Evolutionary conservation across 2,329 filamentous ascomycete species (phyloP), one percentile per base, ranked within the genome.

Genomic region (Coniochaeta sp.): DNA sequence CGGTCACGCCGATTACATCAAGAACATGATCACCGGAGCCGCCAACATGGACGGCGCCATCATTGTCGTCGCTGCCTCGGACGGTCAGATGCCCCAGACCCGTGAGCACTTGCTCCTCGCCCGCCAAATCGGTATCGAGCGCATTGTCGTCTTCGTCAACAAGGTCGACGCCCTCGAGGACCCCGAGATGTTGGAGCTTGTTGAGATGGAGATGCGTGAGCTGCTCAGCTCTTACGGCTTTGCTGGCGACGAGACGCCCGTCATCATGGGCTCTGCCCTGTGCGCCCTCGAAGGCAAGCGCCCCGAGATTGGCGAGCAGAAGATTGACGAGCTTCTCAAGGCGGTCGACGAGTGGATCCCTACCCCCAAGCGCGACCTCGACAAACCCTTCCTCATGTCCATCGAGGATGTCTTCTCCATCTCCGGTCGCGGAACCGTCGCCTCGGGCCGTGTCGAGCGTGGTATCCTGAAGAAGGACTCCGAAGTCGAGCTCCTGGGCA

Each of bases 1-100:
- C 62, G 95, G 95, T 79, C 95, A 99, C 89, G 95, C 95, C 79
- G 95, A 99, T 91, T 99, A 99, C 85, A 98, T 99, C 83, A 99
- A 99, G 87, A 99, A 99, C 89, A 99, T 99, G 95, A 99, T 99
- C 77, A 99, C 95, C 68, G 95, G 95, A 87, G 93, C 95, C 65
- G 93, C 96, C 71, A 96, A 92, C 83, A 99, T 99, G 95, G 95
- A 99, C 71, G 95, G 95, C 71, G 93, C 95, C 71, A 93, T 99
- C 74, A 97, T 99, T 71, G 95, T 99, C 67, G 96, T 99, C 70
- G 96, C 96, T 69, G 95, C 95, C 68, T 96, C 92, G 40, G 95
- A 99, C 75, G 95, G 95, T 74, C 96, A 99, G 82, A 99, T 99
- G 95, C 95, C 95, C 71, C 96, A 99, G 86, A 99, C 95, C 67